phyloP scores from a whole-genome alignment of 345 rosid species.

The Populus pruinosa region DNA sequence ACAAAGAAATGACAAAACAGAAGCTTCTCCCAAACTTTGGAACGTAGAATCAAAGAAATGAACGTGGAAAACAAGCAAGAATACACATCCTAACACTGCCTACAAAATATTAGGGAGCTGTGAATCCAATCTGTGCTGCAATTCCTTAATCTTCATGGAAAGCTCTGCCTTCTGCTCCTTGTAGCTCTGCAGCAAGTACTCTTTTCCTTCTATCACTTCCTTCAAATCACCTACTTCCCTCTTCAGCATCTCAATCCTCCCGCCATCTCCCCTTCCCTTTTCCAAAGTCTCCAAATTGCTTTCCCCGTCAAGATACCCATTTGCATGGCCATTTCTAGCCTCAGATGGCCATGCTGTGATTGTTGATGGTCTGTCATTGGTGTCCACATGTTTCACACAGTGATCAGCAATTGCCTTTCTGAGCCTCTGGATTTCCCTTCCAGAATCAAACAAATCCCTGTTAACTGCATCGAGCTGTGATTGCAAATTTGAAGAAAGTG shows the following conservation, averaged over 20 bases:
- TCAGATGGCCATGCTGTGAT: constrained; percentile 46
- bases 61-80: constrained; percentile 33
- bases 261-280: constrained; percentile 51
- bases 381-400: constrained; percentile 43
- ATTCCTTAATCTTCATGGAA: constrained; percentile 64
- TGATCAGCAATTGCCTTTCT: constrained; percentile 89
- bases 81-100: constrained; percentile 63
- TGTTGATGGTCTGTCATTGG: constrained; percentile 37
- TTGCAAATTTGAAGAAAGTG: constrained; percentile 66
- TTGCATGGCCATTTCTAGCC: constrained; percentile 48
- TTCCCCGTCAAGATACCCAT: constrained; percentile 51
- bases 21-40: constrained; percentile 8
- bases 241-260: constrained; percentile 67
- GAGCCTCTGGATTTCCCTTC: constrained; percentile 80
- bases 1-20: background rate
- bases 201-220: constrained; percentile 92
- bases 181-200: constrained; percentile 68
- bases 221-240: constrained; percentile 77
- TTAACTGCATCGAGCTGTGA: constrained; percentile 71
- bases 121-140: constrained; percentile 80
- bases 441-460: constrained; percentile 70
- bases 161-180: constrained; percentile 89
- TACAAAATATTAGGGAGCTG: constrained; percentile 93
- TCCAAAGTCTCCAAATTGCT: constrained; percentile 35
- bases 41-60: background rate